Conservation (phyloP, 441 rosid species). For the Erodium moschatum region DNA sequence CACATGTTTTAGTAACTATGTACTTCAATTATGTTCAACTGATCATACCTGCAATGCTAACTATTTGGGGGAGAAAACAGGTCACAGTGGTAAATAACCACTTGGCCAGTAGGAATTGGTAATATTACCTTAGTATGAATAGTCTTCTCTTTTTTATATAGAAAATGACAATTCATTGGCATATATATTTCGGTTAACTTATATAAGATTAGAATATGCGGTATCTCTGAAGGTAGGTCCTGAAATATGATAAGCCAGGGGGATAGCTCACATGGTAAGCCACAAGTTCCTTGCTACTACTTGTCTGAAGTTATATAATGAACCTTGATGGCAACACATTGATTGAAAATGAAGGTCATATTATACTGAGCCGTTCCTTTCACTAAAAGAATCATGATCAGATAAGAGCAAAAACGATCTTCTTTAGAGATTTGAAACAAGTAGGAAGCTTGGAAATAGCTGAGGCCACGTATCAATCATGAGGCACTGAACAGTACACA, state of each 20-base stretch:
- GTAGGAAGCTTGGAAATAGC: not conserved
- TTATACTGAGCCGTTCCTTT: no score
- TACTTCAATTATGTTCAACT: not conserved
- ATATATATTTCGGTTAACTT: not conserved
- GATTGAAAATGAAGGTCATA: not conserved
- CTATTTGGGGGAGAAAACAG: no score
- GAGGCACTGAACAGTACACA: not conserved
- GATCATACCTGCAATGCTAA: not conserved
- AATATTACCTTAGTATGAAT: no score
- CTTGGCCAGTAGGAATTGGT: no score
- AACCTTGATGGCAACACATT: not conserved
- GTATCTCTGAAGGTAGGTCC: not conserved
- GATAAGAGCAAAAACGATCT: not conserved
- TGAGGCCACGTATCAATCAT: not conserved
- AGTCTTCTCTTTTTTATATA: no score
- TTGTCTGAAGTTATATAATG: not conserved
- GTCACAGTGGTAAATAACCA: no score
- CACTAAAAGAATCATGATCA: not conserved
- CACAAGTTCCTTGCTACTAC: not conserved
- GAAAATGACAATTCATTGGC: not conserved
- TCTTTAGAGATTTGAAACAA: not conserved
- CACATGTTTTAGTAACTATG: not conserved
- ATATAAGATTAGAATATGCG: not conserved
- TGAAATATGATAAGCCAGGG: not conserved
- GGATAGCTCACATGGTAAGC: not conserved